phyloP scores from a whole-genome alignment of 2,329 filamentous ascomycete species.

The Fusarium sublunatum region DNA sequence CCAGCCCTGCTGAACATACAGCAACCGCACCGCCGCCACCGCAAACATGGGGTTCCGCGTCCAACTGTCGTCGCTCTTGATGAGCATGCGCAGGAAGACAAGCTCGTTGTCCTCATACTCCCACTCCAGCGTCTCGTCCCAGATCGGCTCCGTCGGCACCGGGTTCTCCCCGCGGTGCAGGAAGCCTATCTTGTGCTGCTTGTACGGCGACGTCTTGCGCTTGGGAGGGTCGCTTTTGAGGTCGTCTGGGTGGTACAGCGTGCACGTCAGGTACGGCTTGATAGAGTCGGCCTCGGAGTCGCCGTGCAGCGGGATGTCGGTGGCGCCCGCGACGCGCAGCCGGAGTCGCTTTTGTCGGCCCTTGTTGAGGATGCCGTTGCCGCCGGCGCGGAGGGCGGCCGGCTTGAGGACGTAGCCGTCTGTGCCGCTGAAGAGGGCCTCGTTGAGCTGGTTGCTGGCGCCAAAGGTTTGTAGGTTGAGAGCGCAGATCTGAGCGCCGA shows the following conservation, averaged over 20 bases:
- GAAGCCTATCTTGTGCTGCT: constrained; percentile 67
- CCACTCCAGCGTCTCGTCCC: constrained; percentile 75
- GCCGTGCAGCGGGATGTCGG: constrained; percentile 66
- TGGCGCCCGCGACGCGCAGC: constrained; percentile 71
- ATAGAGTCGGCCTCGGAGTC: constrained; percentile 64
- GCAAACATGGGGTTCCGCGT: constrained; percentile 70
- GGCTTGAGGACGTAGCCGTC: constrained; percentile 76
- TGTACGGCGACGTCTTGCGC: constrained; percentile 70
- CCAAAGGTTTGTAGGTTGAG: constrained; percentile 78
- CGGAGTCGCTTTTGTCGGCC: constrained; percentile 62
- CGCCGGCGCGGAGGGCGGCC: constrained; percentile 66
- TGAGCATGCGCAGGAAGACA: constrained; percentile 70
- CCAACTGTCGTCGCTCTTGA: constrained; percentile 75
- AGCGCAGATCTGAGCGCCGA: constrained; percentile 76
- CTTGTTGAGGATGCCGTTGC: constrained; percentile 61
- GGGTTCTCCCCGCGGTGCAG: constrained; percentile 69
- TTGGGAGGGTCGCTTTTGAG: constrained; percentile 63
- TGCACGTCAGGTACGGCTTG: constrained; percentile 74
- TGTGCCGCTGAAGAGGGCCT: constrained; percentile 73
- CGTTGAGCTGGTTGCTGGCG: constrained; percentile 73
- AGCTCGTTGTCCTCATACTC: constrained; percentile 75
- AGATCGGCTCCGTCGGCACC: constrained; percentile 69
- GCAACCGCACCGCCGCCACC: constrained; percentile 68
- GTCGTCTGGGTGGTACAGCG: constrained; percentile 68
- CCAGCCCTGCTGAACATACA: constrained; percentile 69